Base-by-base conservation (phyloP, 371 early-diverging fungal species). In the Rhizopus arrhizus region DNA sequence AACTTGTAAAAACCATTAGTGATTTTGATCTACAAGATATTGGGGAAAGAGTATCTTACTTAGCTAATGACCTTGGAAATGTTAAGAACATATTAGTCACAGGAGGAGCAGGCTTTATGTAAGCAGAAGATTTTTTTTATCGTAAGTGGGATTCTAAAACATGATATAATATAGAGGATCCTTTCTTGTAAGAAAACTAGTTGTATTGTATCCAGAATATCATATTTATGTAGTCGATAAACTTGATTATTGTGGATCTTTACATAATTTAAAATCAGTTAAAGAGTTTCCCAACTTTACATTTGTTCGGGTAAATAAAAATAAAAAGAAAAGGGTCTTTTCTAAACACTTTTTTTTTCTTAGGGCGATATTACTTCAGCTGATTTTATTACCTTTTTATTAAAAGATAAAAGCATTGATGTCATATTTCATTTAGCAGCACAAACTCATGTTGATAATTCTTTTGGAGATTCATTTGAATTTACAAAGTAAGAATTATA, bases 31-130 rank as follows among this genome's bases (percentile, higher is more conserved):
- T 70, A 45, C 65, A 59, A 28, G 83, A 83, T 48, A 81, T 83
- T 60, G 83, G 83, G 10, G 38, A 61, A 34, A 67, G 80, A 34
- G 47, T 77, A 22, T 64, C 59, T 33, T 69, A 64, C 11, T 48
- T 72, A n/a, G 62, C 70, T 7, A 16, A 65, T 16, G 77, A 72
- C 38, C 64, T 81, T 13, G 55, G 57, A 10, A 63, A 68, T 45
- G 54, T 78, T 35, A 84, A 77, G 58, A 81, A 78, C 38, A 85
- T 93, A 33, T 77, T 94, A 29, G 69, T 94, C n/a, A 94, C 94
- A 0, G 94, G 94, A 46, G 93, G 91, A 35, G 93, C 94, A 16
- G 94, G 94, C 5, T 94, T 94, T 80, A 92, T 92, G 92, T 92
- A 74, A 59, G 48, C 15, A 51, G 11, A 2, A 5, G 2, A 38